Evolutionary conservation across 2,329 filamentous ascomycete genomes (phyloP).

Genomic region (Botryotinia calthae): DNA sequence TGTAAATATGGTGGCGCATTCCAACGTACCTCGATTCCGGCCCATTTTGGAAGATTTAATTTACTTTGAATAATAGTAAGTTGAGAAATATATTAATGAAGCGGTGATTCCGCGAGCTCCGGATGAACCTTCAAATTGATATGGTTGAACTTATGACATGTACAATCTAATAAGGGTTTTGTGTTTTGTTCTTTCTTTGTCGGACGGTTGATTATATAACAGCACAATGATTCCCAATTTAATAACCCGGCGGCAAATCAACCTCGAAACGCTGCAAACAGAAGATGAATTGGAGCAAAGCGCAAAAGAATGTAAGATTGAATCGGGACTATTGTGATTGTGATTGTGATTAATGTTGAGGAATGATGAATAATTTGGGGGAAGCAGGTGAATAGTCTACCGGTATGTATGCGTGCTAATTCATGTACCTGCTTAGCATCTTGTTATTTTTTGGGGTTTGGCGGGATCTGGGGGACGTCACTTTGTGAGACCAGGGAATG

Average conservation of each 20-base stretch:
- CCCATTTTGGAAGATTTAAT: slow-evolving; percentile 35
- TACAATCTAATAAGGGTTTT: neutral
- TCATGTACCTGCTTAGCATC: neutral
- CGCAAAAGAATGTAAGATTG: slow-evolving; percentile 14
- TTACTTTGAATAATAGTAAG: neutral
- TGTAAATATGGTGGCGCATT: slow-evolving; percentile 13
- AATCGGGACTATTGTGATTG: neutral
- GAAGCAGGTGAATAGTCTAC: slow-evolving; percentile 2
- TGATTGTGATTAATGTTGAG: neutral
- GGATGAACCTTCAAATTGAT: slow-evolving; percentile 21
- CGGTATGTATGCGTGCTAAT: neutral
- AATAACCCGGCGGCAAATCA: neutral
- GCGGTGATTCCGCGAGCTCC: slow-evolving; percentile 30
- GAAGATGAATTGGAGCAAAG: neutral
- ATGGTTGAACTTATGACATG: slow-evolving; percentile 23
- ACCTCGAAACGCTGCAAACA: neutral
- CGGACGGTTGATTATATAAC: neutral
- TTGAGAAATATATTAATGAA: slow-evolving; percentile 4
- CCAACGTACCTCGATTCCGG: slow-evolving; percentile 38
- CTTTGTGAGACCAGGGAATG: slow-evolving; percentile 6
- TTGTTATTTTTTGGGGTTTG: neutral
- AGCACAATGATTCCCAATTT: neutral
- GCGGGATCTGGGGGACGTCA: slow-evolving; percentile 10
- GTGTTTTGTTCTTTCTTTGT: slow-evolving; percentile 12
- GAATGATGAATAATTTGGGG: slow-evolving; percentile 17